Evolutionary conservation across 805 yeast genomes (phyloP).

Genomic region (Limtongia smithiae): DNA sequence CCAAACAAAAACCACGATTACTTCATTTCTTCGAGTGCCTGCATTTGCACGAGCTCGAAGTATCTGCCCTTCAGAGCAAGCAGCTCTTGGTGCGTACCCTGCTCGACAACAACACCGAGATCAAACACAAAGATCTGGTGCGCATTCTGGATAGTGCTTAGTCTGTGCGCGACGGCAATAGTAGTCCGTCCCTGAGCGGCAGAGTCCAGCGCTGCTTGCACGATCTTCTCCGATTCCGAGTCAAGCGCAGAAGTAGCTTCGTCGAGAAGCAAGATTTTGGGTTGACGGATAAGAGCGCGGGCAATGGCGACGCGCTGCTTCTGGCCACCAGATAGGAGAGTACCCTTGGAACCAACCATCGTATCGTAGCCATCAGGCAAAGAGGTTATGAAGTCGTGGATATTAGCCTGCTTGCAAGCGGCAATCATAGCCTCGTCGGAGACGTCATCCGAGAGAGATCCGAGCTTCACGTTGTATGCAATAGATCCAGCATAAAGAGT

Average conservation of each 20-base stretch:
- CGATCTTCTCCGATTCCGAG: constrained; percentile 60
- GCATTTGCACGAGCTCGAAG: constrained; percentile 42
- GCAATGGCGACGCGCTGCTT: constrained; percentile 65
- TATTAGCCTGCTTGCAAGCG: constrained; percentile 53
- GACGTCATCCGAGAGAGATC: constrained; percentile 35
- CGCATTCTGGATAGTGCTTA: constrained; percentile 57
- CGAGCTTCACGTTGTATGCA: constrained; percentile 62
- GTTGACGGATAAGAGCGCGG: constrained; percentile 56
- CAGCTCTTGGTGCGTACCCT: constrained; percentile 47
- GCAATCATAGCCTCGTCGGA: constrained; percentile 40
- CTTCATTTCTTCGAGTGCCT: constrained; percentile 45
- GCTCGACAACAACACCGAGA: constrained; percentile 54
- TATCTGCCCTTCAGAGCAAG: constrained; percentile 39
- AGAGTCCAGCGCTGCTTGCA: constrained; percentile 56
- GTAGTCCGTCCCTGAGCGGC: constrained; percentile 66
- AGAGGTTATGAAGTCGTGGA: constrained; percentile 47
- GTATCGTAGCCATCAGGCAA: constrained; percentile 54
- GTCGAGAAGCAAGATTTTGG: constrained; percentile 54
- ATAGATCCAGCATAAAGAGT: constrained; percentile 73
- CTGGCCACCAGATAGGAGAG: constrained; percentile 60
- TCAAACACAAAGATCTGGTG: constrained; percentile 51
- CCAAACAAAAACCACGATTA: background rate
- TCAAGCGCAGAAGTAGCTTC: constrained; percentile 57
- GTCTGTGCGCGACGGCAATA: constrained; percentile 71
- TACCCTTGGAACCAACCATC: constrained; percentile 49